Evolutionary conservation across 2,329 filamentous ascomycete species (phyloP), one percentile per base, ranked within the genome.

Genomic region (Chaetomiaceae sp.): DNA sequence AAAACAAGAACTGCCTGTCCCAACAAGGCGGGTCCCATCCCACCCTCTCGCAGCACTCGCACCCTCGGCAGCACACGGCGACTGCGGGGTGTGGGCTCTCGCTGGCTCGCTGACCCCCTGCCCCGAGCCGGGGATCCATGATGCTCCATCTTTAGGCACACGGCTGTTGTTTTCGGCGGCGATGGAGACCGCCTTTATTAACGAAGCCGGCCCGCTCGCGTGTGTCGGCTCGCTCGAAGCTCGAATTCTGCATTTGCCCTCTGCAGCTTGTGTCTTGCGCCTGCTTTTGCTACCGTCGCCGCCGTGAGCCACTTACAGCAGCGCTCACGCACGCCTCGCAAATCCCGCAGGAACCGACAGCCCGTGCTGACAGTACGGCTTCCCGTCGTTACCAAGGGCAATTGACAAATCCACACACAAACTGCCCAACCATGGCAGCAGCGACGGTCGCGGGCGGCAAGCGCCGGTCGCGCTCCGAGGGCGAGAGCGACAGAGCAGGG

Each of bases 401-500:
- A 18, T 34, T 40, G 37, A 39, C 22, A n/a, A n/a, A n/a, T n/a
- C n/a, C n/a, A n/a, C n/a, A n/a, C n/a, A n/a, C 29, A 8, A 27
- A 15, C 24, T 10, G 6, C 19, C 24, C 37, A n/a, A 29, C n/a
- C 44, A 52, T 55, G 52, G 35, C 45, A 18, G 33, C 45, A 29
- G 30, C 41, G 18, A 35, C 47, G 12, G 37, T 35, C 12, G 32
- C 47, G 14, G 38, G 19, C 30, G 49, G 44, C 30, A 58, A 57
- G 46, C 47, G 51, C 39, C 51, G 51, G 32, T 54, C 52, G 11
- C 48, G 51, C 30, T 54, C 54, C 9, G 51, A 55, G 17, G 52
- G 48, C 6, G 52, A 51, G n/a, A 50, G 46, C 48, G 62, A 64
- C 45, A 57, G 61, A 38, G 44, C 56, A 29, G 55, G 54, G 44